These are phyloP conservation scores for Russula griseocarnosa DNA, from an alignment of 768 basidiomycete species.

Conservation along the genomic window DNA sequence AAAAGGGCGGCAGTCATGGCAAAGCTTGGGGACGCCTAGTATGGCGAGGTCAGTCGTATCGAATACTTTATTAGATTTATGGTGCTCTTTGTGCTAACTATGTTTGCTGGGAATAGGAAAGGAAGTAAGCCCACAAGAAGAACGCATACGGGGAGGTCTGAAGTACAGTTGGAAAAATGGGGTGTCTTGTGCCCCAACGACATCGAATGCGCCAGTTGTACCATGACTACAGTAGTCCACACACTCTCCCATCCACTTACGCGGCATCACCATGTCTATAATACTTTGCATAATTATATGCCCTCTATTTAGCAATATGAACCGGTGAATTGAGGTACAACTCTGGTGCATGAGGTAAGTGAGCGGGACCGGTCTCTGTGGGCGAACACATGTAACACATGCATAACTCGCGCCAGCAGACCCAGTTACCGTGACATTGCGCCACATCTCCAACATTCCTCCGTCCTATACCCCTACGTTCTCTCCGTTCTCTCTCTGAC, in stretches of 20 bases:
- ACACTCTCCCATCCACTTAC: background rate
- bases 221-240: background rate
- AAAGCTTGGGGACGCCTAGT: slow-evolving; percentile 78
- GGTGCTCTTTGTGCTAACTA: background rate
- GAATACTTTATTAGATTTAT: background rate
- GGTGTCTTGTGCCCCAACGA: slow-evolving; percentile 36
- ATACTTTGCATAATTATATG: slow-evolving; percentile 8
- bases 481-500: background rate
- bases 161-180: slow-evolving; percentile 74
- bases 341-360: background rate
- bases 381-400: slow-evolving; percentile 2
- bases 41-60: slow-evolving; percentile 63
- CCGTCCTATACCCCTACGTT: too few relatives aligned
- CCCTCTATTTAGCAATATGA: background rate
- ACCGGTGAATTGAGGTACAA: background rate
- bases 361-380: background rate
- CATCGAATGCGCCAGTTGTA: background rate
- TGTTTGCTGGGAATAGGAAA: slow-evolving; percentile 45
- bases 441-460: background rate
- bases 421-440: too few relatives aligned
- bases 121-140: slow-evolving; percentile 53
- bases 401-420: background rate
- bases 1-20: slow-evolving; percentile 69
- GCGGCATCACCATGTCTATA: background rate
- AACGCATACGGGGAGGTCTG: slow-evolving; percentile 63